These are phyloP conservation scores for Monosporozyma servazzii DNA, from an alignment of 805 yeast genomes.

Conservation along the genomic window DNA sequence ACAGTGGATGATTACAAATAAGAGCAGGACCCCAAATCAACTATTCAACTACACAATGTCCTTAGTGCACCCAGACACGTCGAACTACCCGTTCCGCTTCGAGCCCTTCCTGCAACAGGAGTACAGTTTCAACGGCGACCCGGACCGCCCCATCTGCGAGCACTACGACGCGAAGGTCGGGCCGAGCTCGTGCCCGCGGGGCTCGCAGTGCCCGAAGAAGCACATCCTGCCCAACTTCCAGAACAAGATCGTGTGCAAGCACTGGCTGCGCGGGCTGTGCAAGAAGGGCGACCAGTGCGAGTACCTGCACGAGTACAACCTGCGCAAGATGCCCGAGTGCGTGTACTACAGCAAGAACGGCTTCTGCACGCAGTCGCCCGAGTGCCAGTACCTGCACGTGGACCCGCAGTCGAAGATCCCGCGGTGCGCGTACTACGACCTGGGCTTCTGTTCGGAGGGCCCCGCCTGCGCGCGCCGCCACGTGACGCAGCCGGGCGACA, in stretches of 20 bases:
- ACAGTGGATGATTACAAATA: too few species aligned
- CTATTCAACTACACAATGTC: conserved; percentile 26
- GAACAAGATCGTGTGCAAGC: conserved; percentile 88
- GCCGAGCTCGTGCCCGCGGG: conserved; percentile 61
- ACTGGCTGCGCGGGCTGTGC: conserved; percentile 95
- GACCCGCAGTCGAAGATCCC: conserved; percentile 88
- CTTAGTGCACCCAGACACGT: conserved; percentile 33
- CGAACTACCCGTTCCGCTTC: conserved; percentile 47
- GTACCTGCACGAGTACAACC: conserved; percentile 87
- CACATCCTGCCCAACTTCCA: conserved; percentile 61
- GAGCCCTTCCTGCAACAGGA: conserved; percentile 78
- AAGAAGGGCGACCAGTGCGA: conserved; percentile 96
- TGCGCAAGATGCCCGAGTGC: conserved; percentile 95
- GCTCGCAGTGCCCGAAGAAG: conserved; percentile 76
- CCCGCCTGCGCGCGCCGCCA: conserved; percentile 80
- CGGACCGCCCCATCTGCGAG: conserved; percentile 76
- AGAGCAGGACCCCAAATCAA: too few species aligned
- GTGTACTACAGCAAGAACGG: conserved; percentile 73
- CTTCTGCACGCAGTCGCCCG: conserved; percentile 85
- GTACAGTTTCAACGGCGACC: conserved; percentile 73
- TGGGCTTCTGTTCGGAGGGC: conserved; percentile 90
- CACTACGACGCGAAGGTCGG: conserved; percentile 42
- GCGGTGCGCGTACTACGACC: conserved; percentile 70
- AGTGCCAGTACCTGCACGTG: conserved; percentile 84
- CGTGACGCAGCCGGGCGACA: conserved; percentile 40